Base-by-base conservation (phyloP, 2,329 filamentous ascomycete genomes). In the Fusarium mexicanum region DNA sequence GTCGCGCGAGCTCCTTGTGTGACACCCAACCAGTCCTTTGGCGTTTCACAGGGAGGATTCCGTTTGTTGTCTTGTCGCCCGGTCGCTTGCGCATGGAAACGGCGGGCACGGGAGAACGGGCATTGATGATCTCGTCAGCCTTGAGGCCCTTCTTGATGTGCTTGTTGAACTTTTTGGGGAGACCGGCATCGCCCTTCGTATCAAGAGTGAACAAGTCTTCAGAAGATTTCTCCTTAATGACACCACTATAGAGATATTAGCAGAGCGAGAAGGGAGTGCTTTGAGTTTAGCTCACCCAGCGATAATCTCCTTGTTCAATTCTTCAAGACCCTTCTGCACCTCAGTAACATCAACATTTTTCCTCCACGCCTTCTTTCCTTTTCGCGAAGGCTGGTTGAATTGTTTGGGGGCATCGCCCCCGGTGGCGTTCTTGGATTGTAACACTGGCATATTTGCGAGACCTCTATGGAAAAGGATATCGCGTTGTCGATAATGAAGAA, bases 311-410 rank as follows among this genome's bases (percentile, higher is more conserved):
- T 97, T 93, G 79, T 96, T 94, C 75, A 97, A 86, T 79, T 93
- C 89, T 72, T 95, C 92, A 40, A 99, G 89, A 69, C 96, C 96
- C 61, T 92, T 86, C 78, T 96, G 89, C 33, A 99, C 90, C 72
- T 97, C 92, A 35, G 94, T 92, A 71, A 98, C 90, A 84, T 99
- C 94, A 83, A 99, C 94, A 85, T 99, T 98, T 84, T 98, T 99
- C 80, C 96, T 90, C 96, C 96, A 99, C 38, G 96, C 96, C 86
- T 97, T 98, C 85, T 98, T 98, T 78, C 97, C 96, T 83, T 99
- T 99, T 81, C 96, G 90, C 10, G 96, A 98, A 33, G 95, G 91
- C 83, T 99, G 96, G 73, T 90, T 95, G 84, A 92, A 91, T 76
- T 97, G 94, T 72, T 92, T 91, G 17, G 95, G 95, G 24, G 94